Conservation (phyloP, 306 rosid species). For the Corylus avellana region DNA sequence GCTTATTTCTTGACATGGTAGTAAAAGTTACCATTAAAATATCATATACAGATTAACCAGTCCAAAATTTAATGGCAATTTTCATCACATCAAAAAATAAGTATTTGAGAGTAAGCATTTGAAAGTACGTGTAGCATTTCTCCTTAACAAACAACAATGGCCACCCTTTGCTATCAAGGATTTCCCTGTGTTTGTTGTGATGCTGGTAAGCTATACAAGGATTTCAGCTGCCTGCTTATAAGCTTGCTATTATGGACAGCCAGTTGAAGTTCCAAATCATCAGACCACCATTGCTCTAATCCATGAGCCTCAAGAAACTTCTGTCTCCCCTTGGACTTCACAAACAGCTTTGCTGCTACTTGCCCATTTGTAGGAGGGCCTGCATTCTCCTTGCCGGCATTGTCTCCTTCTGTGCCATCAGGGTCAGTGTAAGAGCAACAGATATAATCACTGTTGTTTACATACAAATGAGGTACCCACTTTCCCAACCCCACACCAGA, state of each 20-base stretch:
- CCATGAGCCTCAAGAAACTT: conserved; percentile 96
- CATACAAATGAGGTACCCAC: conserved; percentile 89
- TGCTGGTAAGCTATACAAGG: conserved; percentile 59
- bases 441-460: conserved; percentile 83
- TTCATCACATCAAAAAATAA: too few relatives aligned
- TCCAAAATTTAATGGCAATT: too few relatives aligned
- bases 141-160: conserved; percentile 11
- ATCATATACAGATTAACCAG: too few relatives aligned
- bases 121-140: too few relatives aligned
- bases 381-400: conserved; percentile 51
- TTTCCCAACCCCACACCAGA: conserved; percentile 48
- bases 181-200: conserved; percentile 34
- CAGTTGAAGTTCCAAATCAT: conserved; percentile 76
- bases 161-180: conserved; percentile 16
- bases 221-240: conserved; percentile 80
- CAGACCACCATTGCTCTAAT: conserved; percentile 96
- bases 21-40: too few relatives aligned
- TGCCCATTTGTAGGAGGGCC: conserved; percentile 51
- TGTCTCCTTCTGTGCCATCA: conserved; percentile 39
- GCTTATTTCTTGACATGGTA: too few relatives aligned
- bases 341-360: conserved; percentile 75
- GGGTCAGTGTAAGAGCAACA: conserved; percentile 80
- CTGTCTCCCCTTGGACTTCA: conserved; percentile 87
- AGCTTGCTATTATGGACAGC: conserved; percentile 78
- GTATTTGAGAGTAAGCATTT: too few relatives aligned